These are phyloP conservation scores for Inosperma sp. DNA, from an alignment of 768 basidiomycete genomes.

Conservation along the genomic window DNA sequence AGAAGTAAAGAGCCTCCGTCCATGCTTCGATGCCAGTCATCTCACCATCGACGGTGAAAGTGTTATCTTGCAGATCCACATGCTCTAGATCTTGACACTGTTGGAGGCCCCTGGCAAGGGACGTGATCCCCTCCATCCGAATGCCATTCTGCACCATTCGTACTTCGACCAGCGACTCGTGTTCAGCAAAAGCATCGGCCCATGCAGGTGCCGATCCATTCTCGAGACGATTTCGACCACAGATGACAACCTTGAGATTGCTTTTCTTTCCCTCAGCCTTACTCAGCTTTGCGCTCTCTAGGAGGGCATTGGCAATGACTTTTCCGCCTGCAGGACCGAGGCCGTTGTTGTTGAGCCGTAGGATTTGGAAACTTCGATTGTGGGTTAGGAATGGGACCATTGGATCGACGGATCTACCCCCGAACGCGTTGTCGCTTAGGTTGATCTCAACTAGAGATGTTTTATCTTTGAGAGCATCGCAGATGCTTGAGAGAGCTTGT, in stretches of 20 bases:
- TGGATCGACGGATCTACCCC: constrained; percentile 90
- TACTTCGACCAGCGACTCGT: constrained; percentile 77
- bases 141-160: constrained; percentile 99
- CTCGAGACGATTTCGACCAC: constrained; percentile 95
- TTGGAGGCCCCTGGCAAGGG: constrained; percentile 70
- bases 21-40: constrained; percentile 48
- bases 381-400: constrained; percentile 85
- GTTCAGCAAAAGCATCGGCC: constrained; percentile 85
- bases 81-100: constrained; percentile 61
- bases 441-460: constrained; percentile 81
- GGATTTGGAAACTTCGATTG: constrained; percentile 75
- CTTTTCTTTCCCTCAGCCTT: constrained; percentile 62
- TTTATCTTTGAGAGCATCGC: constrained; percentile 79
- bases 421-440: constrained; percentile 95
- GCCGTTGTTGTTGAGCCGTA: constrained; percentile 95
- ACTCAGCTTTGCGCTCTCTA: constrained; percentile 65
- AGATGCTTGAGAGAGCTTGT: constrained; percentile 79
- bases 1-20: constrained; percentile 60
- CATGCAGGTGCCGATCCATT: constrained; percentile 79
- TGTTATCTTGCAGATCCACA: constrained; percentile 92
- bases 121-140: constrained; percentile 82
- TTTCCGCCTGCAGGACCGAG: constrained; percentile 86
- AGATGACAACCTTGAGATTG: constrained; percentile 76
- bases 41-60: constrained; percentile 63
- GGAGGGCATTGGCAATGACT: constrained; percentile 80